Percentiles rank a stretch among this genome's conserved stretches.
phyloP scores from a whole-genome alignment of 345 rosid genomes.

The Chamaenerion angustifolium region DNA sequence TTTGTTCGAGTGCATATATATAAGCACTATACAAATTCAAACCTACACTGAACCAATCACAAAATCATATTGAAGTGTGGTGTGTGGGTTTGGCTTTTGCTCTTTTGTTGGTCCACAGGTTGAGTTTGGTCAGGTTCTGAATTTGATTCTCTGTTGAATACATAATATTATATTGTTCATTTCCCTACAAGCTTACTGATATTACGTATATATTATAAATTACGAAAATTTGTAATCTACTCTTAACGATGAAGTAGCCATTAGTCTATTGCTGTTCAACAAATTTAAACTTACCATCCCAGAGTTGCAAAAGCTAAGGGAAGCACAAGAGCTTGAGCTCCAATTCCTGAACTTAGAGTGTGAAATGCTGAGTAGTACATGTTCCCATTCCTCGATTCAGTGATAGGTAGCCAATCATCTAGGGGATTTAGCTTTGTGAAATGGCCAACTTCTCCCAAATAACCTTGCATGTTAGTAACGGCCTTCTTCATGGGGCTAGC shows the following conservation, averaged over 20 bases:
- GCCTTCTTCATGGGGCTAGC: conserved; percentile 49
- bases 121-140: too few relatives aligned
- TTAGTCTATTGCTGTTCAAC: neutral
- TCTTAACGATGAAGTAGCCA: neutral
- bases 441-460: conserved; percentile 32
- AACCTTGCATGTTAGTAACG: conserved; percentile 22
- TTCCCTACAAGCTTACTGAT: too few relatives aligned
- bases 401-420: conserved; percentile 54
- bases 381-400: conserved; percentile 51
- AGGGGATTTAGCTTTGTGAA: conserved; percentile 41
- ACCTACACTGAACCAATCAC: too few relatives aligned
- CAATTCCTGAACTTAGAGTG: conserved; percentile 39
- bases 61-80: too few relatives aligned
- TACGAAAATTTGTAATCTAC: too few relatives aligned
- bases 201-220: too few relatives aligned
- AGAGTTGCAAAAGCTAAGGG: conserved; percentile 42
- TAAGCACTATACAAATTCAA: neutral
- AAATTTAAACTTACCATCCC: conserved; percentile 25
- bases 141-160: too few relatives aligned
- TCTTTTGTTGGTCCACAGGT: too few relatives aligned
- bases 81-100: too few relatives aligned
- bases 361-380: conserved; percentile 40
- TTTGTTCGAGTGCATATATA: neutral
- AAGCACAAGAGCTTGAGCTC: conserved; percentile 48
- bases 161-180: too few relatives aligned